These are phyloP conservation scores for Hymenotorrendiella dingleyae DNA, from an alignment of 2,329 filamentous ascomycete genomes.

Conservation along the genomic window DNA sequence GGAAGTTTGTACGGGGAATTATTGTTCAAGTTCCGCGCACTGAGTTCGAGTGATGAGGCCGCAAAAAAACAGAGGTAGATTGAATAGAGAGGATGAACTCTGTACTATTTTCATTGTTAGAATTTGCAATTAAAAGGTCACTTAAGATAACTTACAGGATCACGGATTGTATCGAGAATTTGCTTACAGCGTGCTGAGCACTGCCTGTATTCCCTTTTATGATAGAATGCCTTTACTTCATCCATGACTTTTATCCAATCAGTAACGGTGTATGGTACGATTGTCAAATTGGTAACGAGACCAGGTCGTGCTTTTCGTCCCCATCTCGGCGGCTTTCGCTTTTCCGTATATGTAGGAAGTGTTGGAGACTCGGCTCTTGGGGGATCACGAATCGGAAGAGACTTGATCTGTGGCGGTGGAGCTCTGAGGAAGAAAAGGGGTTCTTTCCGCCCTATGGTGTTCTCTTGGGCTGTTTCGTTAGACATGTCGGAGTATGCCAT, in stretches of 20 bases:
- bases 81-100: conserved; percentile 25
- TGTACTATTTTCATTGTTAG: conserved; percentile 13
- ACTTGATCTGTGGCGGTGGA: too few species aligned
- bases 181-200: conserved; percentile 26
- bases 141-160: conserved; percentile 21
- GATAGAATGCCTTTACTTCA: conserved; percentile 27
- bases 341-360: conserved; percentile 2
- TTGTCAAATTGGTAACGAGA: conserved; percentile 16
- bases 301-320: conserved; percentile 11
- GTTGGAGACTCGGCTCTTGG: conserved; percentile 7
- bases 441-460: too few species aligned
- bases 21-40: conserved; percentile 21
- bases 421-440: too few species aligned
- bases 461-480: too few species aligned
- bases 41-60: conserved; percentile 26
- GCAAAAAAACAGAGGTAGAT: conserved; percentile 30
- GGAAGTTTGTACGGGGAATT: conserved; percentile 23
- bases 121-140: background rate
- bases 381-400: too few species aligned
- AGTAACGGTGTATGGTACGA: conserved; percentile 21
- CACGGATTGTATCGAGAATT: conserved; percentile 24
- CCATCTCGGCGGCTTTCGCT: conserved; percentile 2
- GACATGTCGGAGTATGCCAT: too few species aligned
- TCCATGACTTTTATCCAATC: conserved; percentile 28
- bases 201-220: conserved; percentile 26